phyloP scores from a whole-genome alignment of 345 rosid genomes.

The Excoecaria cochinchinensis region DNA sequence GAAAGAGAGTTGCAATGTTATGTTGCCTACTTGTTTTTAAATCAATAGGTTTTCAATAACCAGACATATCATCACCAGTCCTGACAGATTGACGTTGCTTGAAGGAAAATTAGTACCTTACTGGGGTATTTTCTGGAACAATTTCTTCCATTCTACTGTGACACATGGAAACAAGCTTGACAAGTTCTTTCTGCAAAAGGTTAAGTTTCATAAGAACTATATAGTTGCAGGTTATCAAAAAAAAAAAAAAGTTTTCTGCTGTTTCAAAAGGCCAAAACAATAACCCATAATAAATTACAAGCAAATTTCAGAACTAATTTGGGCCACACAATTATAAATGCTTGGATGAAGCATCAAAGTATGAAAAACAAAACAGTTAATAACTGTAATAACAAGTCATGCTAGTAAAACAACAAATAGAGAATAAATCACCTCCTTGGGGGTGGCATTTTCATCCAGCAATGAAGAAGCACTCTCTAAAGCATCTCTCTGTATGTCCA shows the following conservation, averaged over 20 bases:
- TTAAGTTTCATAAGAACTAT: conserved; percentile 13
- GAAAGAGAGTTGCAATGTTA: not conserved
- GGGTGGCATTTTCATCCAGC: conserved; percentile 45
- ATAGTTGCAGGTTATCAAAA: not conserved
- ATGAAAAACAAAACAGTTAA: not conserved
- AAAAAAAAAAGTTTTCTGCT: not conserved
- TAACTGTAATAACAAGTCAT: not conserved
- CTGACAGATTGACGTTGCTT: conserved; percentile 3
- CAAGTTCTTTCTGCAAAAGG: conserved; percentile 58
- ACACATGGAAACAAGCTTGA: conserved; percentile 62
- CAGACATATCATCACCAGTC: not conserved
- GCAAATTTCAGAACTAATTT: not conserved
- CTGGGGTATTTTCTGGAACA: conserved; percentile 45
- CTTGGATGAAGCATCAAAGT: not conserved
- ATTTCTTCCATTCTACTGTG: conserved; percentile 84
- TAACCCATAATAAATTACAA: not conserved
- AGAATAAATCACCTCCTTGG: conserved; percentile 50
- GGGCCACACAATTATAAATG: not conserved
- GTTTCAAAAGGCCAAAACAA: not conserved
- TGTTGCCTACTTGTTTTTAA: not conserved
- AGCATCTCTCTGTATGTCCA: conserved; percentile 80
- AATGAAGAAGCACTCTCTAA: conserved; percentile 49
- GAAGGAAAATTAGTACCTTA: conserved; percentile 46
- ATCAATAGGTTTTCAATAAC: conserved; percentile 10
- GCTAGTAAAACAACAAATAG: not conserved